Evolutionary conservation across 2,329 filamentous ascomycete species (phyloP).

Genomic region (Alternaria triticina): DNA sequence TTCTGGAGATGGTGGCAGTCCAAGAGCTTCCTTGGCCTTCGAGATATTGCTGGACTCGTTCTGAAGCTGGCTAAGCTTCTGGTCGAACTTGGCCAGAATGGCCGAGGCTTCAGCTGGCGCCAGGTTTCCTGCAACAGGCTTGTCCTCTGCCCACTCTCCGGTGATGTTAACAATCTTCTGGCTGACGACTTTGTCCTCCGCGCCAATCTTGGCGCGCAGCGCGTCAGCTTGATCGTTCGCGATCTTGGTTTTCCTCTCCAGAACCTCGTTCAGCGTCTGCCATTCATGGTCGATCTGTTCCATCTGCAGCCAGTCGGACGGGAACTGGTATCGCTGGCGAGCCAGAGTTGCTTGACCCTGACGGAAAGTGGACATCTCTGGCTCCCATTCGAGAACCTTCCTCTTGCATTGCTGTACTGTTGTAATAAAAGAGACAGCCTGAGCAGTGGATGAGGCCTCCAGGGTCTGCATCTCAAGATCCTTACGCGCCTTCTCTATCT

Average conservation of each 20-base stretch:
- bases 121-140: constrained; percentile 93
- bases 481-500: constrained; percentile 87
- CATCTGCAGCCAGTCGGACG: constrained; percentile 91
- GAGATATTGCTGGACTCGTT: constrained; percentile 91
- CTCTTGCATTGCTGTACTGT: constrained; percentile 96
- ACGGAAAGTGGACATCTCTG: constrained; percentile 93
- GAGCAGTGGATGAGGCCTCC: constrained; percentile 92
- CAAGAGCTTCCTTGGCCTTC: constrained; percentile 95
- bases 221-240: constrained; percentile 97
- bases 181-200: constrained; percentile 89
- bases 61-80: constrained; percentile 81
- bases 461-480: constrained; percentile 92
- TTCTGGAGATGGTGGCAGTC: constrained; percentile 80
- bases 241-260: constrained; percentile 90
- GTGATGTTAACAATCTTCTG: constrained; percentile 88
- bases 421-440: constrained; percentile 98
- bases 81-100: constrained; percentile 82
- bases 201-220: constrained; percentile 89
- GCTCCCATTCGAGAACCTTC: constrained; percentile 91
- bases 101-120: constrained; percentile 86
- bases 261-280: constrained; percentile 89
- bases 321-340: constrained; percentile 92
- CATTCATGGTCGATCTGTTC: constrained; percentile 97
- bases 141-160: constrained; percentile 91
- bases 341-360: constrained; percentile 93